Base-by-base conservation (phyloP, 164 flowering plant species). In the Cinnamomum chago region DNA sequence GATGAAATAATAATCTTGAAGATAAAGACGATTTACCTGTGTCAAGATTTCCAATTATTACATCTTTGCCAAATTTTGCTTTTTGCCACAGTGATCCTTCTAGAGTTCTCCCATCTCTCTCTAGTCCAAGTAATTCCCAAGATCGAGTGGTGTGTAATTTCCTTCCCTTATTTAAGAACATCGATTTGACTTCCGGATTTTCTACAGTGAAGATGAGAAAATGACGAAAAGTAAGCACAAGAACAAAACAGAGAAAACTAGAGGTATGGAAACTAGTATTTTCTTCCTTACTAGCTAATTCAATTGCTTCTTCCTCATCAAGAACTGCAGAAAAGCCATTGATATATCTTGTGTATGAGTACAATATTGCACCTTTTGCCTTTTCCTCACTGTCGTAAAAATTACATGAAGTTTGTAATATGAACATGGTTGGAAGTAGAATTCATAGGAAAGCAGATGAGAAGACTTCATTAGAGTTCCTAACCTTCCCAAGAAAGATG, bases 241-340 rank as follows among this genome's bases (percentile, higher is more conserved):
- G 5, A 50, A 65, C 25, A 28, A 9, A 15, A 30, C 30, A 4
- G 58, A 7, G 20, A 47, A 27, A 2, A 22, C 52, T 25, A 65
- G 28, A 80, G 18, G 20, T 15, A 58, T 33, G 62, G 27, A 51
- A 47, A 30, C 3, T n/a, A 6, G 33, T 3, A 28, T 10, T 9
- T 12, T 58, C 5, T 14, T 58, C 22, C 82, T 77, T 71, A 91
- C 96, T 84, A 12, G 88, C 77, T 51, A 90, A 78, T 62, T 79
- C 80, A 27, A 62, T 70, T 14, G 88, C 95, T 83, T 87, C 92
- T 69, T 87, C 88, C 52, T 91, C 93, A 23, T 85, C 89, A 14
- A 89, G 88, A 11, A 69, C 66, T 17, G 91, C 95, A n/a, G 90
- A 89, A 78, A 91, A 91, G 1, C 93, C 95, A 77, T 91, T 91